phyloP scores from a whole-genome alignment of 495 filamentous ascomycete genomes.

The Letharia columbiana region DNA sequence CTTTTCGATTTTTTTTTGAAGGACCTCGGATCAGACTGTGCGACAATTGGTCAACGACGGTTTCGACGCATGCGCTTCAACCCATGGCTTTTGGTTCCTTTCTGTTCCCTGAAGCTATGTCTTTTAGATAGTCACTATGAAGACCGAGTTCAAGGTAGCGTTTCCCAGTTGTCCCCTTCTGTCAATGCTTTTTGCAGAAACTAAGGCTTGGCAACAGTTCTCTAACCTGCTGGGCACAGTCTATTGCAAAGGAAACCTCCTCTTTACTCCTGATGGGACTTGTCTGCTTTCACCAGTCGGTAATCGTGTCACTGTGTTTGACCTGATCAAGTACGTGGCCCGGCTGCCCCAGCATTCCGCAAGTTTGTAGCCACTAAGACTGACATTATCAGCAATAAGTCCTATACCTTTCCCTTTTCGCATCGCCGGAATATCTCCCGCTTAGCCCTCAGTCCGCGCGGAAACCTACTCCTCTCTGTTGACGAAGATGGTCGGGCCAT shows the following conservation, averaged over 20 bases:
- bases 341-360: not conserved
- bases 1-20: not conserved
- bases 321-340: slow-evolving; percentile 74
- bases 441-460: slow-evolving; percentile 76
- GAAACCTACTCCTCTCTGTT: slow-evolving; percentile 82
- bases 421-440: slow-evolving; percentile 89
- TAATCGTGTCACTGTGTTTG: slow-evolving; percentile 91
- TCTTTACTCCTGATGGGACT: slow-evolving; percentile 94
- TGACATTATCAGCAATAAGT: slow-evolving; percentile 66
- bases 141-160: slow-evolving; percentile 85
- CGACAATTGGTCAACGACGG: too few relatives aligned
- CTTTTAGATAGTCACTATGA: slow-evolving; percentile 51
- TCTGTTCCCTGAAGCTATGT: not conserved
- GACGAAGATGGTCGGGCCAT: slow-evolving; percentile 94
- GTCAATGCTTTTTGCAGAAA: slow-evolving; percentile 1
- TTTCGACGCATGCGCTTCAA: not conserved
- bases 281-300: slow-evolving; percentile 95
- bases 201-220: slow-evolving; percentile 48
- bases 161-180: not conserved
- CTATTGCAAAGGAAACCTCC: slow-evolving; percentile 91
- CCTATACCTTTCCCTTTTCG: slow-evolving; percentile 86
- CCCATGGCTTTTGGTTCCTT: not conserved
- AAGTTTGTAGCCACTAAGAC: not conserved
- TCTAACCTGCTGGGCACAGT: slow-evolving; percentile 94
- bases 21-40: too few relatives aligned